Evolutionary conservation across 2,329 filamentous ascomycete species (phyloP).

Genomic region (Exophiala bonariae): DNA sequence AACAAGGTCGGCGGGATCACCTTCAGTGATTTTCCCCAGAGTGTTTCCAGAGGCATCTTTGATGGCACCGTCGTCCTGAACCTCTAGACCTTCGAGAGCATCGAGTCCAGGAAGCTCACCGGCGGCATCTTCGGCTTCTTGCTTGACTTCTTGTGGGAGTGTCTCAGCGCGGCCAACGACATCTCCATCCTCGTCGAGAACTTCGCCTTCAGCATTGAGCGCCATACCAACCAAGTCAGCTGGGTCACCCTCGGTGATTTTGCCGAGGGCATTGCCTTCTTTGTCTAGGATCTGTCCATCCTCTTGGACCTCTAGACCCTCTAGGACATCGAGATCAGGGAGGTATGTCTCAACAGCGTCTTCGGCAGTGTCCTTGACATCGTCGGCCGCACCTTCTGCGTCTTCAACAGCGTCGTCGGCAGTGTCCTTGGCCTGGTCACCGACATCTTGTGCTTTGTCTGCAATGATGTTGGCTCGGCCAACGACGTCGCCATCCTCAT

Average conservation of each 20-base stretch:
- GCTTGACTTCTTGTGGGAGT: constrained; percentile 42
- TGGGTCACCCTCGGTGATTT: constrained; percentile 42
- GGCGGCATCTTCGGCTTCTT: constrained; percentile 49
- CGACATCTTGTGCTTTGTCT: constrained; percentile 22
- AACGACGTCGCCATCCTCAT: constrained; percentile 35
- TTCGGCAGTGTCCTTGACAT: constrained; percentile 36
- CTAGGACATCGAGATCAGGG: constrained; percentile 36
- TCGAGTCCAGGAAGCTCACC: constrained; percentile 43
- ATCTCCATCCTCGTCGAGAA: constrained; percentile 41
- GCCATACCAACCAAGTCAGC: constrained; percentile 41
- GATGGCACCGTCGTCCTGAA: constrained; percentile 56
- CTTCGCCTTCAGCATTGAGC: constrained; percentile 42
- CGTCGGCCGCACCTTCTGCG: constrained; percentile 27
- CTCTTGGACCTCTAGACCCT: constrained; percentile 48
- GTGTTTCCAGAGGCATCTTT: constrained; percentile 43
- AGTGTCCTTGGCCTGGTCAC: constrained; percentile 27
- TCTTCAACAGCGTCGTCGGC: constrained; percentile 23
- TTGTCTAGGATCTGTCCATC: constrained; percentile 55
- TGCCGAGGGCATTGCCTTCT: constrained; percentile 39
- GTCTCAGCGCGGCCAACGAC: constrained; percentile 38
- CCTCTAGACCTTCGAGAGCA: constrained; percentile 39
- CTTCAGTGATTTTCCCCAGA: constrained; percentile 42
- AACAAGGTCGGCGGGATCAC: constrained; percentile 40
- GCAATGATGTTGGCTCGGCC: constrained; percentile 37
- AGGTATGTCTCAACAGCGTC: constrained; percentile 37